phyloP scores from a whole-genome alignment of 2,329 filamentous ascomycete genomes.

The Myriangium duriaei region DNA sequence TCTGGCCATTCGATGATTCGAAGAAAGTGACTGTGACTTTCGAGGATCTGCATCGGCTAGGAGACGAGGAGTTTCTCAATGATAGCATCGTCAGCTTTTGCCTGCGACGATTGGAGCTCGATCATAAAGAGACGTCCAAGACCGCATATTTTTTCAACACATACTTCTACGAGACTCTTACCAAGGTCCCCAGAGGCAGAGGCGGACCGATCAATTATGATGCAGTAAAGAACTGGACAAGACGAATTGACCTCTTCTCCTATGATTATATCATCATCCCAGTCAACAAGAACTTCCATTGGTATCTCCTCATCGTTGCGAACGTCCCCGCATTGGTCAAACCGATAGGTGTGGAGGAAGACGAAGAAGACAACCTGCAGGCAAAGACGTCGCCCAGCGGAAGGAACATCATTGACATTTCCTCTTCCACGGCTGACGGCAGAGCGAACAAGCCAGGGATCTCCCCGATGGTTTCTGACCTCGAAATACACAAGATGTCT shows the following conservation, averaged over 20 bases:
- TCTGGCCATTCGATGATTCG: slow-evolving; percentile 47
- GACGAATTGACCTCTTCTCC: slow-evolving; percentile 68
- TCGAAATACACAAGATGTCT: slow-evolving; percentile 3
- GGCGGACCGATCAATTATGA: slow-evolving; percentile 67
- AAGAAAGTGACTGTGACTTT: slow-evolving; percentile 55
- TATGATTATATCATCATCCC: slow-evolving; percentile 87
- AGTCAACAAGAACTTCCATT: slow-evolving; percentile 74
- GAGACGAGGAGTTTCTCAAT: slow-evolving; percentile 79
- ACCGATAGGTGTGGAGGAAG: slow-evolving; percentile 9
- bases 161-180: slow-evolving; percentile 76
- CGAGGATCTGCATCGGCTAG: slow-evolving; percentile 62
- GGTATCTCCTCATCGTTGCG: slow-evolving; percentile 93
- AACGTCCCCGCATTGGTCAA: slow-evolving; percentile 56
- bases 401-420: no score
- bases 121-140: slow-evolving; percentile 29
- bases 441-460: not conserved
- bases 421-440: not conserved
- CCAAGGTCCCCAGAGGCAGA: slow-evolving; percentile 40
- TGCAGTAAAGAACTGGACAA: slow-evolving; percentile 77
- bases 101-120: slow-evolving; percentile 39
- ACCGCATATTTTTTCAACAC: slow-evolving; percentile 82
- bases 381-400: not conserved
- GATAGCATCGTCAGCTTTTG: slow-evolving; percentile 89
- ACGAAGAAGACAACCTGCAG: not conserved
- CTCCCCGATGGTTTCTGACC: slow-evolving; percentile 2